phyloP scores from a whole-genome alignment of 2,329 filamentous ascomycete species.

The Aspergillus arachidicola region DNA sequence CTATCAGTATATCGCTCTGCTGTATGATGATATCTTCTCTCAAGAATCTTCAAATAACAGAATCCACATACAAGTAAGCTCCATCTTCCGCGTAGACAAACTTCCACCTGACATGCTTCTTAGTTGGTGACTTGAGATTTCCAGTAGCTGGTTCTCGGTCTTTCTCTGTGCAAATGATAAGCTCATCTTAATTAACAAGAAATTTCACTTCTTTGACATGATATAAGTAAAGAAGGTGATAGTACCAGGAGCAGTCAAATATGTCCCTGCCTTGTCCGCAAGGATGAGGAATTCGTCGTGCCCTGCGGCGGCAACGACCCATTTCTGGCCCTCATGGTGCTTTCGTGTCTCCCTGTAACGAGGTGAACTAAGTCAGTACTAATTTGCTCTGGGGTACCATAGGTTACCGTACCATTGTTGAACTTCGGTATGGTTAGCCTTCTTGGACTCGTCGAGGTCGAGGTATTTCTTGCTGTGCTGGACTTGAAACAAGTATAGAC shows the following conservation, averaged over 20 bases:
- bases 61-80: not conserved
- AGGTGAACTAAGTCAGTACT: too few species aligned
- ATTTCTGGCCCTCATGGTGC: too few species aligned
- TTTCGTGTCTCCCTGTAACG: too few species aligned
- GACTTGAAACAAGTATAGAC: too few species aligned
- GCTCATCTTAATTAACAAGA: accelerated
- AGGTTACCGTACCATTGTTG: too few species aligned
- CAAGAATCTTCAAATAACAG: too few species aligned
- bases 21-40: not conserved
- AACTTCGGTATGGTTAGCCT: too few species aligned
- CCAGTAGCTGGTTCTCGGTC: not conserved
- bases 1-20: not conserved
- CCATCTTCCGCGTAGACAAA: not conserved
- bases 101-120: not conserved
- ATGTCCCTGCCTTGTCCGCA: not conserved
- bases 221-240: not conserved
- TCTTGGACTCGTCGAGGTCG: too few species aligned
- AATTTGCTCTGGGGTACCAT: too few species aligned
- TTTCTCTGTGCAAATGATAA: not conserved
- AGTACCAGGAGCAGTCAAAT: not conserved
- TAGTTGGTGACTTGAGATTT: not conserved
- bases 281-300: not conserved
- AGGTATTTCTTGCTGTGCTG: too few species aligned
- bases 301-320: too few species aligned
- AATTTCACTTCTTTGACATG: not conserved